Evolutionary conservation across 2,329 filamentous ascomycete species (phyloP).

Genomic region (Cordyceps cicadae): DNA sequence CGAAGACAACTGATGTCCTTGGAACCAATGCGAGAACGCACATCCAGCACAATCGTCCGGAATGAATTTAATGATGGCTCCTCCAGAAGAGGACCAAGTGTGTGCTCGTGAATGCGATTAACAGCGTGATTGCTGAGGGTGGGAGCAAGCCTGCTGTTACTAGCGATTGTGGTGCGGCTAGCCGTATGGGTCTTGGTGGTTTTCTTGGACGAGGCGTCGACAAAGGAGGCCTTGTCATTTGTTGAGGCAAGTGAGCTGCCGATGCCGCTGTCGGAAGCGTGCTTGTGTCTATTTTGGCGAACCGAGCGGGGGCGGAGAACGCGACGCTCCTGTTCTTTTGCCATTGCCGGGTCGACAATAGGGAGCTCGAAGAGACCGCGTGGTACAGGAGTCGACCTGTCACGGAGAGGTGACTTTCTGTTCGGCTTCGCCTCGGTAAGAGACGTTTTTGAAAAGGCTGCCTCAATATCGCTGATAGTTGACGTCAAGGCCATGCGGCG

Average conservation of each 20-base stretch:
- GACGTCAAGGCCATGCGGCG: constrained; percentile 59
- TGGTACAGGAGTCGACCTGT: constrained; percentile 53
- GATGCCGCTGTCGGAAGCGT: constrained; percentile 79
- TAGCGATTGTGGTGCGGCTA: constrained; percentile 49
- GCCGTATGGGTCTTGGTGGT: constrained; percentile 25
- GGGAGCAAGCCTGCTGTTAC: constrained; percentile 41
- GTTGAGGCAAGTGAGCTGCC: constrained; percentile 69
- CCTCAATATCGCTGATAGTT: constrained; percentile 45
- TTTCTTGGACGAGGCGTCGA: constrained; percentile 35
- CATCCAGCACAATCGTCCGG: constrained; percentile 67
- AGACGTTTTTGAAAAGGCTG: constrained; percentile 43
- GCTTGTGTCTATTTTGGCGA: constrained; percentile 48
- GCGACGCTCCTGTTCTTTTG: constrained; percentile 36
- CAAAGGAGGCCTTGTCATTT: constrained; percentile 39
- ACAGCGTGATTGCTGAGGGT: constrained; percentile 61
- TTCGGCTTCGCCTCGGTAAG: constrained; percentile 23
- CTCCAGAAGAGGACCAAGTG: constrained; percentile 67
- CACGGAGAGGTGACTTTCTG: constrained; percentile 30
- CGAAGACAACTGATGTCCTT: constrained; percentile 85
- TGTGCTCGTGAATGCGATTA: constrained; percentile 71
- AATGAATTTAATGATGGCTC: constrained; percentile 71
- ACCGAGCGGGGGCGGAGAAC: constrained; percentile 46
- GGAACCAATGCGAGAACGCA: constrained; percentile 69
- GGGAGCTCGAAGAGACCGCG: constrained; percentile 50
- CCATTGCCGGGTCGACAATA: constrained; percentile 42